Evolutionary conservation across 257 asterid species (phyloP), one percentile per base, ranked within the genome.

Genomic region (Penstemon newberryi): DNA sequence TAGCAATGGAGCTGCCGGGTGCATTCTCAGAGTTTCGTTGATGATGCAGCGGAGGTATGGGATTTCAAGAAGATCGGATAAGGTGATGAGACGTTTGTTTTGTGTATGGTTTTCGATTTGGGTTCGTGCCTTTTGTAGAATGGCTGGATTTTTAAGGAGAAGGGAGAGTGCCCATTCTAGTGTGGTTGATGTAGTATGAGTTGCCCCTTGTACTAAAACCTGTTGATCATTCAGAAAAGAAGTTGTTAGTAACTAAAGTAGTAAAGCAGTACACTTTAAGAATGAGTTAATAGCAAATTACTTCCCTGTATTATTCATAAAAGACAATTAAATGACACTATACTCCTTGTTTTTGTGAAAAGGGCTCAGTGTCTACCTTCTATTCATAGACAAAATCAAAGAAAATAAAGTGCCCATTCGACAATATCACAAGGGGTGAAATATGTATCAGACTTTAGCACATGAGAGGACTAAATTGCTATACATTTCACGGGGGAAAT

Each of bases 151-250:
- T 37, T 74, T 58, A 36, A 81, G 82, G 60, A 77, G 70, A 45
- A 7, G 80, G 2, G 80, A 81, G 77, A 77, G 69, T 60, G 85
- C 85, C 80, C 80, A 70, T 50, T 74, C 85, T 12, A 74, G 59
- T 12, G 82, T 77, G 53, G 8, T 65, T 58, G 85, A 60, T 54
- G 80, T 9, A 18, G 82, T 63, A 19, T 77, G 78, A 4, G 80
- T 5, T n/a, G 82, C 82, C 67, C 78, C 85, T 38, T 77, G 82
- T 47, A 81, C 46, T 60, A 81, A 33, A 40, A 77, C 85, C 85
- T 74, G 65, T 45, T 39, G 36, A 8, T 44, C 15, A 10, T 49
- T 49, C 54, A 9, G 54, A 49, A 0, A 8, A 9, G n/a, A 49
- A 8, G 33, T 25, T 25, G 33, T 25, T 25, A 25, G 33, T 2